These are phyloP conservation scores for Beauveria brongniartii DNA, from an alignment of 2,329 filamentous ascomycete genomes.

Conservation along the genomic window DNA sequence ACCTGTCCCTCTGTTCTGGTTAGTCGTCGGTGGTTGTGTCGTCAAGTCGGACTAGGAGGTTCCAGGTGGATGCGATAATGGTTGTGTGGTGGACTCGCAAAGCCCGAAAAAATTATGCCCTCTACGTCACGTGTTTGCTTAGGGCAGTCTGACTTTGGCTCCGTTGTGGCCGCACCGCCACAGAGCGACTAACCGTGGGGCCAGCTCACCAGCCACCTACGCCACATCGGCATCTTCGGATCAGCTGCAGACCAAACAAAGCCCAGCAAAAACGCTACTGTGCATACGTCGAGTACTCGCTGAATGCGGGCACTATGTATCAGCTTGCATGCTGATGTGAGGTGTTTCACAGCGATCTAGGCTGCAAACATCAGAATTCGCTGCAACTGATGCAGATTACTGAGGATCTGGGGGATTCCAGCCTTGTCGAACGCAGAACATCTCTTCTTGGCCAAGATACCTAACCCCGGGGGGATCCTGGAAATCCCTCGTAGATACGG, in stretches of 20 bases:
- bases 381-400: not conserved
- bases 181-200: not conserved
- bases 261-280: not conserved
- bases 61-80: constrained; percentile 14
- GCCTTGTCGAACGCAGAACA: not conserved
- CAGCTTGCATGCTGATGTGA: constrained; percentile 9
- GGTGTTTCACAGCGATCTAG: not conserved
- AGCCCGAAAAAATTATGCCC: constrained; percentile 12
- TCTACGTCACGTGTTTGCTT: constrained; percentile 9
- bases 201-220: constrained; percentile 7
- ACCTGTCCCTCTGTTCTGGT: constrained; percentile 26
- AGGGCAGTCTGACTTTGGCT: constrained; percentile 2
- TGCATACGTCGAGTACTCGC: not conserved
- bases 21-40: constrained; percentile 12
- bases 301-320: not conserved
- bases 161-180: constrained; percentile 2
- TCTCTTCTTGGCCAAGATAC: not conserved
- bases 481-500: constrained; percentile 13
- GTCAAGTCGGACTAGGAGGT: constrained; percentile 12
- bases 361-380: not conserved
- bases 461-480: not conserved
- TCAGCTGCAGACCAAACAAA: not conserved
- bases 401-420: not conserved
- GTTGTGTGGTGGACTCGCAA: constrained; percentile 13
- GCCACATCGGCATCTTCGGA: constrained; percentile 10